Conservation (phyloP, 306 rosid genomes). For the Cicer chorassanicum region DNA sequence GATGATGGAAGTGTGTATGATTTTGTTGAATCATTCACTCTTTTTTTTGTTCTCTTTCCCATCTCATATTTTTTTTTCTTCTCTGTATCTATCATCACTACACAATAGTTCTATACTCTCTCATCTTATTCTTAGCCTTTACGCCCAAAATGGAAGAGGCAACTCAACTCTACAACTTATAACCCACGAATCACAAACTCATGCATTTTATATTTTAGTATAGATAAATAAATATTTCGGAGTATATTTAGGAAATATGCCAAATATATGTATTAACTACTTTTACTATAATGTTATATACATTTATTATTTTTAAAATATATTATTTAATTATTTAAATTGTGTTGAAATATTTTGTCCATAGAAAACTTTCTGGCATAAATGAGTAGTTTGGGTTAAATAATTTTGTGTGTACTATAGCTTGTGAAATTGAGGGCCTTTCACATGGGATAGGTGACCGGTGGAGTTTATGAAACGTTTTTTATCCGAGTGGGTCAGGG, state of each 20-base stretch:
- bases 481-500: not conserved
- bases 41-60: not conserved
- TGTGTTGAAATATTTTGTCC: too few relatives aligned
- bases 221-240: too few relatives aligned
- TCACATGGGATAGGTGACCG: slow-evolving; percentile 47
- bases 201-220: too few relatives aligned
- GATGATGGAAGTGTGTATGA: slow-evolving; percentile 79
- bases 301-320: too few relatives aligned
- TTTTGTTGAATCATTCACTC: slow-evolving; percentile 34
- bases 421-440: slow-evolving; percentile 24
- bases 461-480: slow-evolving; percentile 43
- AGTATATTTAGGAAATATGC: too few relatives aligned
- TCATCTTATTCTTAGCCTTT: not conserved
- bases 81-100: slow-evolving; percentile 13
- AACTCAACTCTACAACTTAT: slow-evolving; percentile 8
- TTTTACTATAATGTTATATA: too few relatives aligned
- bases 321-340: too few relatives aligned
- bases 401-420: slow-evolving; percentile 2
- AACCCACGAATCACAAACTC: not conserved
- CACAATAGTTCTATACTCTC: not conserved
- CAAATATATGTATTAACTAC: too few relatives aligned
- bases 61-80: not conserved
- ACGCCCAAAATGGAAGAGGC: not conserved
- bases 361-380: not conserved
- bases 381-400: slow-evolving; percentile 10